phyloP scores from a whole-genome alignment of 768 basidiomycete species.

The Naganishia antarctica region DNA sequence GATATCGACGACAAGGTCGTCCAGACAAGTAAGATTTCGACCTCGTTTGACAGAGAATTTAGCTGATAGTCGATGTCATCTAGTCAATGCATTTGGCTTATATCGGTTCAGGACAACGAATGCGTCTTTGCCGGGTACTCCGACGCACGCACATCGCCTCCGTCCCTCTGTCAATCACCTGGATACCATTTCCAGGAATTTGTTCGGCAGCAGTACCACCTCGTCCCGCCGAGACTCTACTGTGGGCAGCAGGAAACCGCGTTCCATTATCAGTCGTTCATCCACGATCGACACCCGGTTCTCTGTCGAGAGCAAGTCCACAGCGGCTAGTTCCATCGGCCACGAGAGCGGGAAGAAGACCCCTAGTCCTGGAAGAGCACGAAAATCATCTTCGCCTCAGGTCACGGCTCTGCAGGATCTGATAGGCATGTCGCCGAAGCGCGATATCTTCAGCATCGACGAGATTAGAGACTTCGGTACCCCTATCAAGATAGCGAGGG shows the following conservation, averaged over 20 bases:
- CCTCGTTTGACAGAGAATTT: too few relatives aligned
- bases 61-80: not conserved
- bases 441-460: constrained; percentile 11
- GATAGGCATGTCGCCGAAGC: not conserved
- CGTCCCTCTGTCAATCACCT: constrained; percentile 79
- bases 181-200: constrained; percentile 81
- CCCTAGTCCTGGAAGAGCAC: constrained; percentile 1
- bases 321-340: constrained; percentile 53
- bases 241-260: constrained; percentile 58
- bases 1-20: constrained; percentile 70
- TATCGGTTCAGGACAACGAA: not conserved
- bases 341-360: not conserved
- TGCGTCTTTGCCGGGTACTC: constrained; percentile 75
- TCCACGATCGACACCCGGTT: constrained; percentile 53
- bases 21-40: constrained; percentile 77
- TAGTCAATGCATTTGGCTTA: constrained; percentile 13
- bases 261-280: constrained; percentile 67
- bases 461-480: constrained; percentile 14
- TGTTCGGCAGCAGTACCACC: constrained; percentile 61
- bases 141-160: constrained; percentile 67
- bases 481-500: constrained; percentile 48
- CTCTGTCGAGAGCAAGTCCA: constrained; percentile 51
- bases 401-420: not conserved
- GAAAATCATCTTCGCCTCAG: constrained; percentile 5
- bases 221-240: constrained; percentile 47